These are phyloP conservation scores for Neoboletus brunneissimus DNA, from an alignment of 768 basidiomycete genomes.

Conservation along the genomic window DNA sequence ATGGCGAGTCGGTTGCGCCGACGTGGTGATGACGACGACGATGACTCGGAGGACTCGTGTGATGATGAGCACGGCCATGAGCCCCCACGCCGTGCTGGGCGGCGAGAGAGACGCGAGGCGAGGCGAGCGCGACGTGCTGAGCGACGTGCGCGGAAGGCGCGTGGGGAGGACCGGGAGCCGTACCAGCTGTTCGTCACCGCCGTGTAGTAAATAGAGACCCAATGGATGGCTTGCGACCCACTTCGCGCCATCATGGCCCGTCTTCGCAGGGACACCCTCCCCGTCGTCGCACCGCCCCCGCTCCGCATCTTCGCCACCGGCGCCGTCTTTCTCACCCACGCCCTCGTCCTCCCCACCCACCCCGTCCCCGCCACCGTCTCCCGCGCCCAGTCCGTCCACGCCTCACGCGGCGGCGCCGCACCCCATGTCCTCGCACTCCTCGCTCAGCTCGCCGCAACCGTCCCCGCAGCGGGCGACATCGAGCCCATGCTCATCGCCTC, in stretches of 20 bases:
- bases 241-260: slow-evolving; percentile 24
- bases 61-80: neutral
- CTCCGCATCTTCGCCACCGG: slow-evolving; percentile 77
- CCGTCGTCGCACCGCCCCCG: slow-evolving; percentile 13
- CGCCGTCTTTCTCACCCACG: slow-evolving; percentile 77
- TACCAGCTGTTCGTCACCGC: slow-evolving; percentile 25
- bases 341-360: slow-evolving; percentile 57
- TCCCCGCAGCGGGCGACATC: slow-evolving; percentile 27
- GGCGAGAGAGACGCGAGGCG: slow-evolving; percentile 13
- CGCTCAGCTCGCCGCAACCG: slow-evolving; percentile 53
- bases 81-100: neutral
- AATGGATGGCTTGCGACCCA: neutral
- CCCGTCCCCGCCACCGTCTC: slow-evolving; percentile 55
- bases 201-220: too few relatives aligned
- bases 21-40: neutral
- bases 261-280: slow-evolving; percentile 26
- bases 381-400: slow-evolving; percentile 70
- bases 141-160: slow-evolving; percentile 15
- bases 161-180: slow-evolving; percentile 12
- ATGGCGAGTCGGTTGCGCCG: slow-evolving; percentile 20
- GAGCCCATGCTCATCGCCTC: slow-evolving; percentile 71
- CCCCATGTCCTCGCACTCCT: slow-evolving; percentile 66
- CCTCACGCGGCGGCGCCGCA: slow-evolving; percentile 69
- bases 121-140: slow-evolving; percentile 13
- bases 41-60: neutral